Evolutionary conservation across 2,329 filamentous ascomycete genomes (phyloP).

Genomic region (Pseudocercospora pini-densiflorae): DNA sequence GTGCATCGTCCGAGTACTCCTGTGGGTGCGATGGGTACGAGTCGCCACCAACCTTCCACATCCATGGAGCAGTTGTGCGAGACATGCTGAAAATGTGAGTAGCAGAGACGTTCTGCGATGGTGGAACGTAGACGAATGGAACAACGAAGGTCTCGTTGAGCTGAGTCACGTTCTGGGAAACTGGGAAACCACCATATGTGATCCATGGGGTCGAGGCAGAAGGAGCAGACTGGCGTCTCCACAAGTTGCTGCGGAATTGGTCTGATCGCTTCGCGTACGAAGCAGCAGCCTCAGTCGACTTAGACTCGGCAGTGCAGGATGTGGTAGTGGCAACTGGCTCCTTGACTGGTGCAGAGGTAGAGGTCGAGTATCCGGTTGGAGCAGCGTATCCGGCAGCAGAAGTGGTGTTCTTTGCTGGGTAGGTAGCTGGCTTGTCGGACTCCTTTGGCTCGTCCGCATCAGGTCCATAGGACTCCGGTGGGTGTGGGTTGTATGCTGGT

Average conservation of each 20-base stretch:
- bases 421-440: background rate
- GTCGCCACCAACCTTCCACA: conserved; percentile 18
- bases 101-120: conserved; percentile 11
- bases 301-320: conserved; percentile 5
- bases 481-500: background rate
- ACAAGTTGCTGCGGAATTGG: conserved; percentile 1
- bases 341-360: background rate
- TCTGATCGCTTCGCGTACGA: conserved; percentile 6
- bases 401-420: conserved; percentile 8
- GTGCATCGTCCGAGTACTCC: conserved; percentile 21
- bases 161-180: conserved; percentile 17
- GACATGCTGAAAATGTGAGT: conserved; percentile 22
- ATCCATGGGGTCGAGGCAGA: conserved; percentile 10
- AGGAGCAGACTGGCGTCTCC: conserved; percentile 1
- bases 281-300: background rate
- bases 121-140: conserved; percentile 19
- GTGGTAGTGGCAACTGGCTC: background rate
- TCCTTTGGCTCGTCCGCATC: conserved; percentile 3
- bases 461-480: conserved; percentile 7
- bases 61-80: conserved; percentile 13
- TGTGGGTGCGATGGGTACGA: conserved; percentile 15
- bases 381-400: background rate
- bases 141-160: conserved; percentile 18
- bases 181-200: conserved; percentile 18
- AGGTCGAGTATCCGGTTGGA: background rate